A percentile compares a stretch with the other conserved stretches of the same genome.
Evolutionary conservation across 2,329 filamentous ascomycete species (phyloP).

Genomic region (Clathrospora elynae): DNA sequence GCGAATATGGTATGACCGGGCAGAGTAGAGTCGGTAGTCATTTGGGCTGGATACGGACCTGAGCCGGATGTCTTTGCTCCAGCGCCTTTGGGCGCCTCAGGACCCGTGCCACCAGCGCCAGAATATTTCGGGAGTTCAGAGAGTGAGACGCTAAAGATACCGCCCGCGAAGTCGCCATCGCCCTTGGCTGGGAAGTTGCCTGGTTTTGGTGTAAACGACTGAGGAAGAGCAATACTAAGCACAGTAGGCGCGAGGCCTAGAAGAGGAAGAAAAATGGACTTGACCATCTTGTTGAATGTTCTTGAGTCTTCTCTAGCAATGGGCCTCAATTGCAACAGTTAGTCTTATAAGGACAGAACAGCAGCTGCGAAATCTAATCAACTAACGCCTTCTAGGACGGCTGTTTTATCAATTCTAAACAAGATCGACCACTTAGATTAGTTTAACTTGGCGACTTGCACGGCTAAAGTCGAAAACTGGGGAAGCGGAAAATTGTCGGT

Average conservation of each 20-base stretch:
- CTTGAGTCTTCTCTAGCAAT: too few species aligned
- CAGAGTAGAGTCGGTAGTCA: slow-evolving; percentile 23
- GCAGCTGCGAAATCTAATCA: too few species aligned
- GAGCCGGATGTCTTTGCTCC: slow-evolving; percentile 25
- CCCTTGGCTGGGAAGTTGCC: slow-evolving; percentile 27
- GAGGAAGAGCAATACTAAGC: slow-evolving; percentile 1
- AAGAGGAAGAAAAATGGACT: slow-evolving; percentile 5
- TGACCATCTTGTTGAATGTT: slow-evolving; percentile 10
- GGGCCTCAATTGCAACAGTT: too few species aligned
- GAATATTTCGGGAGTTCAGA: slow-evolving; percentile 23
- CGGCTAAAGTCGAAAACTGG: too few species aligned
- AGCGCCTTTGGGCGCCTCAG: slow-evolving; percentile 16
- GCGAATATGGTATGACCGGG: slow-evolving; percentile 26
- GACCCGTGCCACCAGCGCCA: slow-evolving; percentile 11
- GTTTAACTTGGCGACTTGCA: too few species aligned
- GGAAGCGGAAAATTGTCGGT: too few species aligned
- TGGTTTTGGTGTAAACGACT: slow-evolving; percentile 19
- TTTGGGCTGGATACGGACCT: slow-evolving; percentile 27
- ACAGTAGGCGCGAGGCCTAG: slow-evolving; percentile 5
- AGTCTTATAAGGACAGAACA: too few species aligned
- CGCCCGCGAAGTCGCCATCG: slow-evolving; percentile 28
- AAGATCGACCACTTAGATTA: too few species aligned
- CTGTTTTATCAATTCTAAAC: too few species aligned
- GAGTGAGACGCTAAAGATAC: slow-evolving; percentile 30
- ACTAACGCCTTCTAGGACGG: too few species aligned